Base-by-base conservation (phyloP, 768 basidiomycete genomes). In the Lentinula raphanica region DNA sequence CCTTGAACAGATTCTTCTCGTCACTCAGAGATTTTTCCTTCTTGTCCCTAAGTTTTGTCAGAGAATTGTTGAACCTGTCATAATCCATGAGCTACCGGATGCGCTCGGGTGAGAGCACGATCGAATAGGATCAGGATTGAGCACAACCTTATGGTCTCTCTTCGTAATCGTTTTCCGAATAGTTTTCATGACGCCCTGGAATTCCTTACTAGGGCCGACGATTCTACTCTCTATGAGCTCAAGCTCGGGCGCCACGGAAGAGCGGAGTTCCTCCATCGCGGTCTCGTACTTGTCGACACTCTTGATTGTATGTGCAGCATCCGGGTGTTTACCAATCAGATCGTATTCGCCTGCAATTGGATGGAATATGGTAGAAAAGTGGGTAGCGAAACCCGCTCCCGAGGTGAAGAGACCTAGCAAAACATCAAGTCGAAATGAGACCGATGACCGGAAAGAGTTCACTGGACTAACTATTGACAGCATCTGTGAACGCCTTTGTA, bases 1-100 rank as follows among this genome's bases (percentile, higher is more conserved):
- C 93, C 80, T 96, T 97, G 84, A 96, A 97, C 60, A 96, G 67
- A 67, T 95, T 92, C 82, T 98, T 97, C 79, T 98, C 96, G 66
- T 98, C 96, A 64, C 77, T 92, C 62, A 98, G 74, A 19, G 90
- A 87, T 75, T 98, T 99, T 68, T 99, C 96, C 74, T 98, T 96
- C 83, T 99, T 99, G 71, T 99, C 96, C 58, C 97, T 80, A 59
- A 98, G 78, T 73, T 99, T 98, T 58, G 88, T 94, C 63, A 98
- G 75, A 19, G 93, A 92, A 67, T 97, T 98, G 72, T 98, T 98
- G 79, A 85, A 91, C 50, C 97, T 88, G 75, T 99, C 97, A 64
- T 87, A 99, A 73, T 99, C 97, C 25, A 88, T 77, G 59, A 98
- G 79, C 90, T 92, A 60, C 17, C 42, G 53, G 27, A 40, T 51